Base-by-base conservation (phyloP, 768 basidiomycete species). In the Boletus rex-veris region DNA sequence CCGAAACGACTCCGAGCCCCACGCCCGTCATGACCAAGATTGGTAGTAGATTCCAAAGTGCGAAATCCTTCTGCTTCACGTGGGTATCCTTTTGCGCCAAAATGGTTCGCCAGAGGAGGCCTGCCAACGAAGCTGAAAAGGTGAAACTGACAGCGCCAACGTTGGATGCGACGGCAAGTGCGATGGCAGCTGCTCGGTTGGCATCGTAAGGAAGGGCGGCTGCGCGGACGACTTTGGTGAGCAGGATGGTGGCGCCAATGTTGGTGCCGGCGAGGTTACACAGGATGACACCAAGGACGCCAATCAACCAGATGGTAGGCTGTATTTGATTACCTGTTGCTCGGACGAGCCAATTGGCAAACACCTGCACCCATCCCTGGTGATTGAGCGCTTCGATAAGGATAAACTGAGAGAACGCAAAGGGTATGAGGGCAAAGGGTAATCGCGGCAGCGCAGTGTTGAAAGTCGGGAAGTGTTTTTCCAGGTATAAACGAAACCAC, bases 381-480 rank as follows among this genome's bases (percentile, higher is more conserved):
- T 83, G 78, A 12, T 84, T 77, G 7, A 98, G 79, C 0, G 80
- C 89, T 65, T 95, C 89, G 55, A 96, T 92, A 52, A 98, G 82
- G 59, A 98, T 92, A 73, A 98, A 98, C 71, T 95, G 92, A 1
- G 88, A 86, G 65, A 98, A 93, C 1, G 93, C 91, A 64, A 98
- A 98, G 0, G 92, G 93, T n/a, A 97, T 75, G 8, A 97, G 82
- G 14, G 84, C 80, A 57, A 93, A 83, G 1, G 93, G 95, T 0
- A 95, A 76, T 21, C 86, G 81, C 0, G 83, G 79, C n/a, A 85
- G 72, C 19, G 85, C 81, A 11, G 80, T 81, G 65, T 79, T 77
- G 55, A 89, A 75, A 1, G 89, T 93, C 0, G 92, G 92, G 67
- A 91, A 90, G 43, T 76, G 74, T 21, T n/a, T 52, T 0, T 45